Evolutionary conservation across 2,329 filamentous ascomycete species (phyloP).

Genomic region (Eurotiales sp.): DNA sequence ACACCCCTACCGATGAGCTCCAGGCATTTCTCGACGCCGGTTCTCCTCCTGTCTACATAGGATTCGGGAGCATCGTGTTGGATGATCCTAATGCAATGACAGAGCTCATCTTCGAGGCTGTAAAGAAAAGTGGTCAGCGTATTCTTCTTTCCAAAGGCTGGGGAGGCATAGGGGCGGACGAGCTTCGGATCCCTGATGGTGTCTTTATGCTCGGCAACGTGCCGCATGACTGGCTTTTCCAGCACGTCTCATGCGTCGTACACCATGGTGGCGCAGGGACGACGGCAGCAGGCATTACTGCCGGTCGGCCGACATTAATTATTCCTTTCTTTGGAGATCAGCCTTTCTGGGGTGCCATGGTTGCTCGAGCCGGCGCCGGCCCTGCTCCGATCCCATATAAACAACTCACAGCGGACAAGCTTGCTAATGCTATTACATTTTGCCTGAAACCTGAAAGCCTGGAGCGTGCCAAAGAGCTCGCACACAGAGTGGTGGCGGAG

Average conservation of each 20-base stretch:
- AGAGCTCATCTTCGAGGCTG: slow-evolving; percentile 67
- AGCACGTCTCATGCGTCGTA: slow-evolving; percentile 74
- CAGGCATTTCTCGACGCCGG: slow-evolving; percentile 63
- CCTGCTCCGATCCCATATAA: slow-evolving; percentile 67
- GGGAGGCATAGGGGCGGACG: slow-evolving; percentile 65
- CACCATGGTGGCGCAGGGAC: slow-evolving; percentile 54
- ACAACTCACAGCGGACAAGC: slow-evolving; percentile 60
- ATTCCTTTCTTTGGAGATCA: slow-evolving; percentile 87
- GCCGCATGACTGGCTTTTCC: slow-evolving; percentile 86
- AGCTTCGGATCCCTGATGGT: slow-evolving; percentile 63
- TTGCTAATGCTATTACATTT: slow-evolving; percentile 61
- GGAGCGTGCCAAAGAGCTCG: slow-evolving; percentile 55
- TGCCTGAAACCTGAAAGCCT: slow-evolving; percentile 59
- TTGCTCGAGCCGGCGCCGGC: slow-evolving; percentile 67
- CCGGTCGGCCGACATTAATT: slow-evolving; percentile 74
- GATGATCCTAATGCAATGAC: slow-evolving; percentile 71
- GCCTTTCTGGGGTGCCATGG: slow-evolving; percentile 77
- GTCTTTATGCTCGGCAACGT: slow-evolving; percentile 81
- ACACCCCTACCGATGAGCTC: slow-evolving; percentile 62
- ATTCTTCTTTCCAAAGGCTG: slow-evolving; percentile 83
- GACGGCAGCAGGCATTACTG: slow-evolving; percentile 72
- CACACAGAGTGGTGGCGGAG: slow-evolving; percentile 63
- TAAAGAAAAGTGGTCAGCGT: slow-evolving; percentile 62
- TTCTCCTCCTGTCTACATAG: slow-evolving; percentile 72
- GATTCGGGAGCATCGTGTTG: slow-evolving; percentile 78